Percentiles rank a stretch among this genome's conserved stretches.
These are phyloP conservation scores for Mycena venus DNA, from an alignment of 768 basidiomycete species.

Conservation along the genomic window DNA sequence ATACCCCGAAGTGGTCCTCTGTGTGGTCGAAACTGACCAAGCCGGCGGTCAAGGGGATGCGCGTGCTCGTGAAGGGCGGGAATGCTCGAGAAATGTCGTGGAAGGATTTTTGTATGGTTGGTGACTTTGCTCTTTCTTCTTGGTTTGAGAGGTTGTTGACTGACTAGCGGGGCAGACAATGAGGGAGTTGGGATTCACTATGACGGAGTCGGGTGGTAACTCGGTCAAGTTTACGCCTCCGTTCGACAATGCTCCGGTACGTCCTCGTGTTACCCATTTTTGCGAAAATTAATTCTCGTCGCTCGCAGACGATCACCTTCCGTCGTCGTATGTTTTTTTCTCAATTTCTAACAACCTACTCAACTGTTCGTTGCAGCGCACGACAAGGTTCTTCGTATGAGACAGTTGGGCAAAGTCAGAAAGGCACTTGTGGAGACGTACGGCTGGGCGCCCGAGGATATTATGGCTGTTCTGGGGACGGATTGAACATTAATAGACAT, in stretches of 20 bases:
- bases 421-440: slow-evolving; percentile 19
- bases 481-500: slow-evolving; percentile 10
- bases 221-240: slow-evolving; percentile 18
- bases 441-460: slow-evolving; percentile 14
- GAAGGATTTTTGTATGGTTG: slow-evolving; percentile 21
- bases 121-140: not conserved
- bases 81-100: slow-evolving; percentile 13
- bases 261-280: not conserved
- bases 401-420: not conserved
- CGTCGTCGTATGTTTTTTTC: not conserved
- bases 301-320: slow-evolving; percentile 3
- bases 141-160: not conserved
- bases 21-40: slow-evolving; percentile 7
- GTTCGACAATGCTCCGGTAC: slow-evolving; percentile 2
- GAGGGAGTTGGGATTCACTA: slow-evolving; percentile 17
- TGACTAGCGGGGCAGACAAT: slow-evolving; percentile 12
- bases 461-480: slow-evolving; percentile 8
- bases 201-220: not conserved
- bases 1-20: not conserved
- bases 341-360: not conserved
- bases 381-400: not conserved
- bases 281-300: not conserved
- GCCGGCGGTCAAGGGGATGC: slow-evolving; percentile 8
- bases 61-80: slow-evolving; percentile 7
- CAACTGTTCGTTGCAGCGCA: not conserved